These are phyloP conservation scores for Athelia sp. DNA, from an alignment of 1,284 basidiomycete genomes.

Conservation along the genomic window DNA sequence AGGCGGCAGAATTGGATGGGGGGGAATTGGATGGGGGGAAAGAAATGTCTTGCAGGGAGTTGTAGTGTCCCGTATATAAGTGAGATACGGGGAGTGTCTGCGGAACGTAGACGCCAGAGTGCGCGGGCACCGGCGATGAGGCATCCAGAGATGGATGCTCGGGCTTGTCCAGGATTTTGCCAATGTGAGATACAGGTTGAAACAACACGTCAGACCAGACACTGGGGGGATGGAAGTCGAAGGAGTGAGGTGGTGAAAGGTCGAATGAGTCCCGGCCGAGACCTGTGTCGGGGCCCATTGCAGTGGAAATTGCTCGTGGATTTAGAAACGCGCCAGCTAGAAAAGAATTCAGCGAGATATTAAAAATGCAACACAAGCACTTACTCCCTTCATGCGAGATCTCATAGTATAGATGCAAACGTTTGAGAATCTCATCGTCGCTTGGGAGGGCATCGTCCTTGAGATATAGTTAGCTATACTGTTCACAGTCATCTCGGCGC, in stretches of 20 bases:
- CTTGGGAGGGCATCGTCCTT: too few species aligned
- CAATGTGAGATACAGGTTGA: constrained; percentile 31
- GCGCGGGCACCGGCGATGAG: constrained; percentile 62
- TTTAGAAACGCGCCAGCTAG: too few species aligned
- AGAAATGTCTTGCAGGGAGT: constrained; percentile 41
- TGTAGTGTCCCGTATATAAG: constrained; percentile 31
- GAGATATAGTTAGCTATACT: too few species aligned
- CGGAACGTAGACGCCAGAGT: constrained; percentile 34
- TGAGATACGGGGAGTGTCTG: constrained; percentile 37
- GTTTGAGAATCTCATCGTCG: too few species aligned
- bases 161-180: constrained; percentile 26
- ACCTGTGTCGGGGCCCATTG: constrained; percentile 26
- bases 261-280: constrained; percentile 42
- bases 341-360: too few species aligned
- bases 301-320: too few species aligned
- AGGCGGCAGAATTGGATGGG: constrained; percentile 50
- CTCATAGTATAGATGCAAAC: too few species aligned
- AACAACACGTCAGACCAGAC: constrained; percentile 14
- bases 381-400: too few species aligned
- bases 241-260: constrained; percentile 26
- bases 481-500: not conserved
- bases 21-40: constrained; percentile 60
- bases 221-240: constrained; percentile 17
- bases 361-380: too few species aligned
- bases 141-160: constrained; percentile 37